Evolutionary conservation across 1,139 yeast genomes (phyloP).

Genomic region (Pneumocystis murina): DNA sequence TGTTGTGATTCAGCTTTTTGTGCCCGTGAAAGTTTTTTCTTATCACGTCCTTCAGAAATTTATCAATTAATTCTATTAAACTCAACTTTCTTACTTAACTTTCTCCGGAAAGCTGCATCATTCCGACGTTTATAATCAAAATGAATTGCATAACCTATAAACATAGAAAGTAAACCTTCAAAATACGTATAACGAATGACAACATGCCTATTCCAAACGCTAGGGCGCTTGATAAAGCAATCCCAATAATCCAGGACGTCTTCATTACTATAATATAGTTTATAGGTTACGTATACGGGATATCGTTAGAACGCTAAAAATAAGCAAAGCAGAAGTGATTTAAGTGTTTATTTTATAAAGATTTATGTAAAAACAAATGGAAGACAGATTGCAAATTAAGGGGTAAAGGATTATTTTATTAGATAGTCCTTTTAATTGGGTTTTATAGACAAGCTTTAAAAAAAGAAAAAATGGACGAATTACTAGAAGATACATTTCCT

Average conservation of each 20-base stretch:
- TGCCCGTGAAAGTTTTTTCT: slow-evolving; percentile 36
- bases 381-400: not conserved
- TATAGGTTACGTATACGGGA: not conserved
- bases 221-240: not conserved
- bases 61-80: not conserved
- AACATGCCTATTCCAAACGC: not conserved
- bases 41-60: not conserved
- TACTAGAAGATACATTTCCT: not conserved
- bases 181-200: not conserved
- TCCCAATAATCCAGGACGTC: not conserved
- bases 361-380: not conserved
- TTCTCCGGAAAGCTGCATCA: slow-evolving; percentile 57
- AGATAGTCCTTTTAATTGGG: not conserved
- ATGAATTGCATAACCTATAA: slow-evolving; percentile 58
- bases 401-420: not conserved
- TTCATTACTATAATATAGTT: not conserved
- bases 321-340: too few relatives aligned
- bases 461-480: not conserved
- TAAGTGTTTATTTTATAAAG: not conserved
- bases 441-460: not conserved
- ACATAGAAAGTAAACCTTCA: slow-evolving; percentile 21
- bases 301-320: too few relatives aligned
- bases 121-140: slow-evolving; percentile 86
- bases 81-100: slow-evolving; percentile 1
- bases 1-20: slow-evolving; percentile 25